These are phyloP conservation scores for Debaryomyces sp. DNA, from an alignment of 1,139 yeast genomes.

Conservation along the genomic window DNA sequence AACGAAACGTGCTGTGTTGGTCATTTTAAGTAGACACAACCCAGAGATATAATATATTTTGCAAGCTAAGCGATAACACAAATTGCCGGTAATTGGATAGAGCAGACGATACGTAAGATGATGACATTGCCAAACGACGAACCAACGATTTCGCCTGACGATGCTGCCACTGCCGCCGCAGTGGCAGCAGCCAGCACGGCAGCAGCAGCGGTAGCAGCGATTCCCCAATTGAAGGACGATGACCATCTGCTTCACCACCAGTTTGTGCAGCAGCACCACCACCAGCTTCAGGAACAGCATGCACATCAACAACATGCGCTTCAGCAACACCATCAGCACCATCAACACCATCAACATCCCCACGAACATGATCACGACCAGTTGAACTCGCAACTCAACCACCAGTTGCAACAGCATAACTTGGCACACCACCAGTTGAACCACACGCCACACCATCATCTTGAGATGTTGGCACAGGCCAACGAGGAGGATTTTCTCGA, in stretches of 20 bases:
- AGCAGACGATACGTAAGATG: constrained; percentile 16
- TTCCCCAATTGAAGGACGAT: constrained; percentile 15
- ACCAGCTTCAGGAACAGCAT: constrained; percentile 16
- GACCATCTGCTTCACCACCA: constrained; percentile 25
- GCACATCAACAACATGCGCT: constrained; percentile 16
- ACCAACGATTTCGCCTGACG: constrained; percentile 26
- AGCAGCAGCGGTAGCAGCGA: constrained; percentile 17
- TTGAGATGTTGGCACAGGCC: constrained; percentile 38
- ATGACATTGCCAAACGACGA: constrained; percentile 33
- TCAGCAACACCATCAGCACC: constrained; percentile 20
- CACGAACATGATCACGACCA: constrained; percentile 23
- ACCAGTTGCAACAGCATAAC: constrained; percentile 22
- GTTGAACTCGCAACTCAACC: constrained; percentile 25
- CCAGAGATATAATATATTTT: neutral
- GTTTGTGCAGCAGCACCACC: constrained; percentile 20
- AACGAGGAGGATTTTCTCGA: constrained; percentile 37
- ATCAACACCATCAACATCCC: constrained; percentile 18
- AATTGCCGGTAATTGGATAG: neutral
- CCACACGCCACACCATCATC: constrained; percentile 22
- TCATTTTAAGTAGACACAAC: neutral
- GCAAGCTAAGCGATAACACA: neutral
- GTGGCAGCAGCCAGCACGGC: constrained; percentile 27
- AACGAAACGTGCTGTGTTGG: constrained; percentile 1
- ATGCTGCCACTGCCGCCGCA: constrained; percentile 32
- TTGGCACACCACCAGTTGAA: constrained; percentile 18